These are phyloP conservation scores for Grosmannia clavigera DNA, from an alignment of 2,329 filamentous ascomycete species.

Conservation along the genomic window DNA sequence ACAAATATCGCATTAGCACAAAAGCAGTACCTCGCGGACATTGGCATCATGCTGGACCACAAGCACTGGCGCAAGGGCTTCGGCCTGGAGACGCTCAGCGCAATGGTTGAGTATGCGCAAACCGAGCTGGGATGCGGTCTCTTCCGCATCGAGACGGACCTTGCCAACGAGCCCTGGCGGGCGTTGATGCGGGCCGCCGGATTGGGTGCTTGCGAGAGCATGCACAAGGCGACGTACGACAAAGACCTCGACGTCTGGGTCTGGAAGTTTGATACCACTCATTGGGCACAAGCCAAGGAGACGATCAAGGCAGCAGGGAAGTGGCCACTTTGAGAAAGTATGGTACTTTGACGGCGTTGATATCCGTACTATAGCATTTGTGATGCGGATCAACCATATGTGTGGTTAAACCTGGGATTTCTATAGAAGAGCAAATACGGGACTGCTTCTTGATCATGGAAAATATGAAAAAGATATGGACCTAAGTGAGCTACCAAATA, in stretches of 20 bases:
- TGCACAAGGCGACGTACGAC: not conserved
- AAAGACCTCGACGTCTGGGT: not conserved
- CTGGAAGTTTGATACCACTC: not conserved
- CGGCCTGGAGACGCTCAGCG: not conserved
- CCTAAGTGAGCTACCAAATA: too few species aligned
- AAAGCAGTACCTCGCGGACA: not conserved
- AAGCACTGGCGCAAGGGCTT: not conserved
- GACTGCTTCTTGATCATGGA: too few species aligned
- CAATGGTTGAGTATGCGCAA: not conserved
- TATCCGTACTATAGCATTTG: too few species aligned
- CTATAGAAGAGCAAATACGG: too few species aligned
- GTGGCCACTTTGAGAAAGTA: not conserved
- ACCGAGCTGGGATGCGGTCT: not conserved
- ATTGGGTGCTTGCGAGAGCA: not conserved
- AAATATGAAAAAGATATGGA: too few species aligned
- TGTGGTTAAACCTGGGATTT: too few species aligned
- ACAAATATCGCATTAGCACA: not conserved
- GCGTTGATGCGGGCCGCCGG: not conserved
- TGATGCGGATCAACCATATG: too few species aligned
- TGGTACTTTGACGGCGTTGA: too few species aligned
- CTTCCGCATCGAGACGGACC: not conserved
- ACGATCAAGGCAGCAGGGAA: not conserved
- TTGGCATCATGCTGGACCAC: not conserved
- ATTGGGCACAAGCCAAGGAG: not conserved
- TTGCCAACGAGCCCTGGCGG: not conserved